phyloP scores from a whole-genome alignment of 768 basidiomycete species.

The Ramaria sp. region DNA sequence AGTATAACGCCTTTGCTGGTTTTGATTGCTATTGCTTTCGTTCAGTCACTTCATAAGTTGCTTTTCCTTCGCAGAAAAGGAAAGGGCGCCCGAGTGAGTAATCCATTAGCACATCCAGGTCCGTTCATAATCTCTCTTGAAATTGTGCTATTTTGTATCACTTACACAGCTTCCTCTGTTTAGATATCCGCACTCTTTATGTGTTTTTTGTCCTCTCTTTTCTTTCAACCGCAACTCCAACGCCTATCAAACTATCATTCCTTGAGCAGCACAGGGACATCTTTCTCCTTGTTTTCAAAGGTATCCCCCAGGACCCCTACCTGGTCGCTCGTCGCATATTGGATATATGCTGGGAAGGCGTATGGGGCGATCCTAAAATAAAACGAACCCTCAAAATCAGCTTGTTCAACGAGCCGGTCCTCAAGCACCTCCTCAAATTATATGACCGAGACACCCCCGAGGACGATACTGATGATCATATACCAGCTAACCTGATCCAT shows the following conservation, averaged over 20 bases:
- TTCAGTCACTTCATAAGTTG: conserved; percentile 54
- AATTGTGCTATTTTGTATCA: neutral
- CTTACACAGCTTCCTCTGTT: conserved; percentile 8
- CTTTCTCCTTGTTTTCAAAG: conserved; percentile 64
- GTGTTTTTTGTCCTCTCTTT: conserved; percentile 67
- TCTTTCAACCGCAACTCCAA: conserved; percentile 35
- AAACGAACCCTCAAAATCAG: conserved; percentile 62
- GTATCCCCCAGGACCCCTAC: conserved; percentile 57
- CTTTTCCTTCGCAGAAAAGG: conserved; percentile 57
- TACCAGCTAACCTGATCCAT: conserved; percentile 71
- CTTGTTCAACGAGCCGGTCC: conserved; percentile 55
- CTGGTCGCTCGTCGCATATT: conserved; percentile 50
- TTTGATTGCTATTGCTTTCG: conserved; percentile 3
- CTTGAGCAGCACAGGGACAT: conserved; percentile 60
- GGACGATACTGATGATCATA: conserved; percentile 34
- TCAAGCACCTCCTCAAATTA: conserved; percentile 61
- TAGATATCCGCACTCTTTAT: conserved; percentile 76
- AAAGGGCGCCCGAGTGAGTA: neutral
- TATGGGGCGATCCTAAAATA: conserved; percentile 67
- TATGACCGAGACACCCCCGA: conserved; percentile 53
- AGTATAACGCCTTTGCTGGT: neutral
- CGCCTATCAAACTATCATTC: conserved; percentile 50
- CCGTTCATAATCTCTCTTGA: neutral
- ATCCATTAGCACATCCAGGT: conserved; percentile 17
- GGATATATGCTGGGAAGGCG: conserved; percentile 64